These are phyloP conservation scores for Lachnellula cervina DNA, from an alignment of 2,329 filamentous ascomycete genomes.

Conservation along the genomic window DNA sequence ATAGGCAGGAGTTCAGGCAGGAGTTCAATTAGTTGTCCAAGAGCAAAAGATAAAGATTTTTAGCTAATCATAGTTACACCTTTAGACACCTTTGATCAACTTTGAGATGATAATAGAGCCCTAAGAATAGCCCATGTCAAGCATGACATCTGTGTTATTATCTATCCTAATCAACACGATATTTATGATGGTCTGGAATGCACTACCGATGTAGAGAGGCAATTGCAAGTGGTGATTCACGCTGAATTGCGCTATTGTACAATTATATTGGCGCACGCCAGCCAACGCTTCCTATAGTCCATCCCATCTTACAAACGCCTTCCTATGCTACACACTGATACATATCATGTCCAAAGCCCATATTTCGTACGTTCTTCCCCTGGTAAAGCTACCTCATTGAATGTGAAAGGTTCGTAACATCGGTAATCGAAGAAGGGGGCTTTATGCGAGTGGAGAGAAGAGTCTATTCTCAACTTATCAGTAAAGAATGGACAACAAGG, in stretches of 20 bases:
- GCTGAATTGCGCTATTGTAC: conserved; percentile 25
- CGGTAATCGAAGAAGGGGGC: conserved; percentile 1
- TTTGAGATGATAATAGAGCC: no score
- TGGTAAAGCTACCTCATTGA: conserved; percentile 2
- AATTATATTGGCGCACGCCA: conserved; percentile 19
- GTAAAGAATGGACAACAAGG: conserved; percentile 2
- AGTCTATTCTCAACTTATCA: conserved; percentile 41
- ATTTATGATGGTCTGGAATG: no score
- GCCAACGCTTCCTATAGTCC: conserved; percentile 7
- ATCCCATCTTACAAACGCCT: conserved; percentile 25
- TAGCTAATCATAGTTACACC: no score
- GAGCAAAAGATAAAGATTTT: no score
- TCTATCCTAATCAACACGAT: no score
- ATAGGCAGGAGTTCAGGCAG: not conserved
- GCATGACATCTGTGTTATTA: no score
- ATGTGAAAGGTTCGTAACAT: conserved; percentile 8
- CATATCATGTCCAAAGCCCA: not conserved
- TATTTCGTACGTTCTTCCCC: not conserved
- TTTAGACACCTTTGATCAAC: no score
- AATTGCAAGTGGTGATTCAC: conserved; percentile 24
- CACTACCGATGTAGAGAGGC: not conserved
- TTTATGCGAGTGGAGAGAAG: conserved; percentile 59
- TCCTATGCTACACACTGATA: conserved; percentile 22
- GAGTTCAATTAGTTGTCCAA: no score
- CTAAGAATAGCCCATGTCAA: no score